A percentile compares a stretch with the other conserved stretches of the same genome.
These are phyloP conservation scores for Fusarium nurragi DNA, from an alignment of 2,329 filamentous ascomycete species.

Conservation along the genomic window DNA sequence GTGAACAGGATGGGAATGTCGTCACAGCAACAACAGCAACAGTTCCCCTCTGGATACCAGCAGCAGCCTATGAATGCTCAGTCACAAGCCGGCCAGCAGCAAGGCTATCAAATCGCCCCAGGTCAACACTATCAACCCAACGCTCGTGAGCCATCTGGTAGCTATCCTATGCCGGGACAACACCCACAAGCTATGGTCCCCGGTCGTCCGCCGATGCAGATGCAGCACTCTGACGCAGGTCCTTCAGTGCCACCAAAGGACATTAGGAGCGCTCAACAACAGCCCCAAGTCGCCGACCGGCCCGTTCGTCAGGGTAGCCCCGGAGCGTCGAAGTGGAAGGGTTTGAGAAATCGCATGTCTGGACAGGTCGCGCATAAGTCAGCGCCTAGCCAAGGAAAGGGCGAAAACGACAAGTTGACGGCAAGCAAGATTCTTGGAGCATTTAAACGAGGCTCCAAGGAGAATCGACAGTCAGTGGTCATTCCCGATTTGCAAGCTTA, in stretches of 20 bases:
- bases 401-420: constrained; percentile 38
- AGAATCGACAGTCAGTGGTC: constrained; percentile 36
- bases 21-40: constrained; percentile 27
- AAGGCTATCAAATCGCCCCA: constrained; percentile 20
- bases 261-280: constrained; percentile 2
- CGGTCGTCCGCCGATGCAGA: constrained; percentile 30
- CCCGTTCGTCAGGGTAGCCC: constrained; percentile 33
- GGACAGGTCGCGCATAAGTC: constrained; percentile 43
- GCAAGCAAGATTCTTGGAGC: constrained; percentile 46
- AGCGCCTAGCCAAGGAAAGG: constrained; percentile 28
- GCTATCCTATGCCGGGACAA: constrained; percentile 21
- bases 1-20: constrained; percentile 21
- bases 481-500: constrained; percentile 23
- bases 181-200: constrained; percentile 20
- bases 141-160: constrained; percentile 4
- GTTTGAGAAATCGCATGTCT: constrained; percentile 47
- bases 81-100: constrained; percentile 3
- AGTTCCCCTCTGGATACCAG: constrained; percentile 16
- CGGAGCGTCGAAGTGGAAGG: constrained; percentile 48
- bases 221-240: constrained; percentile 10
- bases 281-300: constrained; percentile 14
- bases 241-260: constrained; percentile 31
- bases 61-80: constrained; percentile 6
- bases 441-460: constrained; percentile 48
- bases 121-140: constrained; percentile 24